Percentiles rank a stretch among this genome's conserved stretches.
phyloP scores from a whole-genome alignment of 2,329 filamentous ascomycete species.

The Cryphonectria naterciae region DNA sequence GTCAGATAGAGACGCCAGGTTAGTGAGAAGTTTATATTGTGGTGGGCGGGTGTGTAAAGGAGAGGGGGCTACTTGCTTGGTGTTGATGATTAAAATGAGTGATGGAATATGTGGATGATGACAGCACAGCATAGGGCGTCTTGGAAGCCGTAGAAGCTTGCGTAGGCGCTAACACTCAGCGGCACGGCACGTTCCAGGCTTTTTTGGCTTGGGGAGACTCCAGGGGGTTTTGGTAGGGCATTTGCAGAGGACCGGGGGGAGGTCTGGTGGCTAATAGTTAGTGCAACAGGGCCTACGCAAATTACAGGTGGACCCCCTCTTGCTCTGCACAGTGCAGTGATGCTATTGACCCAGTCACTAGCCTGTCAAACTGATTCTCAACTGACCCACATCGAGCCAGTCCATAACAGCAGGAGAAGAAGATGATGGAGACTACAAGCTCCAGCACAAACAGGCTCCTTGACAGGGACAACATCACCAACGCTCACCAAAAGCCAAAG shows the following conservation, averaged over 20 bases:
- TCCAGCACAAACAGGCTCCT: not conserved
- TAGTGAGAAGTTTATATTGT: not conserved
- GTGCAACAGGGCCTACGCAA: not conserved
- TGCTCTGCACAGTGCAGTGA: not conserved
- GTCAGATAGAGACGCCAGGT: not conserved
- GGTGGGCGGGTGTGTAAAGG: not conserved
- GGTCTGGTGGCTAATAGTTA: not conserved
- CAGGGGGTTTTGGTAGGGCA: not conserved
- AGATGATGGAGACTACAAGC: not conserved
- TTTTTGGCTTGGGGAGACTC: not conserved
- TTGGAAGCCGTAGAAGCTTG: not conserved
- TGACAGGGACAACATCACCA: constrained; percentile 1
- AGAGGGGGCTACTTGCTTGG: not conserved
- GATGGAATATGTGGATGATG: not conserved
- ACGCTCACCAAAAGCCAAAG: constrained; percentile 30
- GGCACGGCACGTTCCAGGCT: constrained; percentile 6
- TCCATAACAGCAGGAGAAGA: not conserved
- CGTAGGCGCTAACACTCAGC: not conserved
- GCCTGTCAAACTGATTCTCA: not conserved
- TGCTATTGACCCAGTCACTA: not conserved
- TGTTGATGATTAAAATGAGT: not conserved
- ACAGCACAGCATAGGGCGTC: not conserved
- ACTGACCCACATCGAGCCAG: not conserved
- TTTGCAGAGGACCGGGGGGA: not conserved
- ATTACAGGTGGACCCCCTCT: not conserved